These are phyloP conservation scores for Ascochyta fabae DNA, from an alignment of 2,329 filamentous ascomycete genomes.

Conservation along the genomic window DNA sequence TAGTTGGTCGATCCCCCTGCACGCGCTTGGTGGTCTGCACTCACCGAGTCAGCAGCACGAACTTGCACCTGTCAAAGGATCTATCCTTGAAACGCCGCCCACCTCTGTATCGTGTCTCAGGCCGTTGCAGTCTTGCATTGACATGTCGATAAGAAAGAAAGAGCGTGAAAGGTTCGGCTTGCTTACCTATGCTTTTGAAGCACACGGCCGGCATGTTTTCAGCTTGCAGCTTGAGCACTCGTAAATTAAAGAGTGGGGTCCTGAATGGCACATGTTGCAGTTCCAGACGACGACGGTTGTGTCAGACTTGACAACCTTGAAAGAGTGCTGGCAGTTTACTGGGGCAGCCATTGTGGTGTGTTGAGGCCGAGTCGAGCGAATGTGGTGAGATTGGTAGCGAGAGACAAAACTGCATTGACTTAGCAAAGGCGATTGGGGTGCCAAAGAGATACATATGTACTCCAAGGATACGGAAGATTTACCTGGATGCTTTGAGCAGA, in stretches of 20 bases:
- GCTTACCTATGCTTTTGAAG: slow-evolving; percentile 51
- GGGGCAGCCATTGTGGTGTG: slow-evolving; percentile 54
- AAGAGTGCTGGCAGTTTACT: slow-evolving; percentile 56
- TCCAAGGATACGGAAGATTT: slow-evolving; percentile 25
- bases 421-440: slow-evolving; percentile 27
- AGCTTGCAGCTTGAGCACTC: slow-evolving; percentile 60
- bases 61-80: slow-evolving; percentile 23
- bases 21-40: slow-evolving; percentile 28
- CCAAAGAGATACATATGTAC: slow-evolving; percentile 35
- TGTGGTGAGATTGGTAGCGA: slow-evolving; percentile 7
- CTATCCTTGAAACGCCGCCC: slow-evolving; percentile 17
- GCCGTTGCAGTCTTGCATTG: slow-evolving; percentile 14
- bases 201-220: slow-evolving; percentile 58
- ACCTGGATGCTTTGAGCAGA: slow-evolving; percentile 26
- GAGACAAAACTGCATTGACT: slow-evolving; percentile 27
- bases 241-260: slow-evolving; percentile 59
- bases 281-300: slow-evolving; percentile 60
- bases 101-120: slow-evolving; percentile 8
- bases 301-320: slow-evolving; percentile 60
- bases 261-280: slow-evolving; percentile 59
- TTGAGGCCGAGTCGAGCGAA: slow-evolving; percentile 6
- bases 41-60: slow-evolving; percentile 33
- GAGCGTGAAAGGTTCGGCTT: neutral
- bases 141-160: neutral
- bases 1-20: slow-evolving; percentile 36